These are phyloP conservation scores for Stellera chamaejasme DNA, from an alignment of 345 rosid genomes.

Conservation along the genomic window DNA sequence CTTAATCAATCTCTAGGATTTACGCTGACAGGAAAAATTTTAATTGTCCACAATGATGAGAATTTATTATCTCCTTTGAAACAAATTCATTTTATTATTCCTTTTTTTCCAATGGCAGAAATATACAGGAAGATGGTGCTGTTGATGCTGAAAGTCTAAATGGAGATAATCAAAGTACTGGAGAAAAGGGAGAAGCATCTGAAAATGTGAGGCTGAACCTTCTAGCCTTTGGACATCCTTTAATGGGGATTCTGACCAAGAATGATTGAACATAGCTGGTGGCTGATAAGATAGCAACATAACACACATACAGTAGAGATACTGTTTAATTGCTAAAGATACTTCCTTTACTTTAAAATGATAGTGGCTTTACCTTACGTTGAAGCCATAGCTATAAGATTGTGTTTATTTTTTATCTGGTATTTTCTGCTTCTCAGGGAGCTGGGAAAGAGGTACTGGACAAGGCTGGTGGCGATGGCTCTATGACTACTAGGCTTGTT, in stretches of 20 bases:
- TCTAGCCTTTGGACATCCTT: constrained; percentile 7
- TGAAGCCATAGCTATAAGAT: constrained; percentile 4
- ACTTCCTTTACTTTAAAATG: background rate
- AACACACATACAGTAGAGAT: too few species aligned
- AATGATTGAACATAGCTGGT: background rate
- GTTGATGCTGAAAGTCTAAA: constrained; percentile 42
- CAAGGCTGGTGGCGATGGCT: constrained; percentile 36
- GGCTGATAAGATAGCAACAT: too few species aligned
- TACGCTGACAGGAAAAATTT: background rate
- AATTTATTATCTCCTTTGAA: background rate
- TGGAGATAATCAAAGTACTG: constrained; percentile 43
- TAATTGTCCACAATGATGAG: constrained; percentile 1
- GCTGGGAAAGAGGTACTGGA: constrained; percentile 34
- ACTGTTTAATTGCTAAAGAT: too few species aligned
- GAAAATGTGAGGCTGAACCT: constrained; percentile 34
- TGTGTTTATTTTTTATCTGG: constrained; percentile 2
- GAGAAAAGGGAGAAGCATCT: constrained; percentile 41
- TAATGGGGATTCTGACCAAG: constrained; percentile 1
- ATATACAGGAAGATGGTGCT: constrained; percentile 44
- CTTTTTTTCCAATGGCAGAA: constrained; percentile 32
- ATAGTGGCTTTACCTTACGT: constrained; percentile 1
- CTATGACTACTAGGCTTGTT: constrained; percentile 31
- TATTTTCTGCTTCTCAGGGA: constrained; percentile 32
- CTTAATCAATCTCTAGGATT: too few species aligned
- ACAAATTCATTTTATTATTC: constrained; percentile 4